A percentile compares a stretch with the other conserved stretches of the same genome.
phyloP scores from a whole-genome alignment of 2,329 filamentous ascomycete species.

The Penicillium sp. region DNA sequence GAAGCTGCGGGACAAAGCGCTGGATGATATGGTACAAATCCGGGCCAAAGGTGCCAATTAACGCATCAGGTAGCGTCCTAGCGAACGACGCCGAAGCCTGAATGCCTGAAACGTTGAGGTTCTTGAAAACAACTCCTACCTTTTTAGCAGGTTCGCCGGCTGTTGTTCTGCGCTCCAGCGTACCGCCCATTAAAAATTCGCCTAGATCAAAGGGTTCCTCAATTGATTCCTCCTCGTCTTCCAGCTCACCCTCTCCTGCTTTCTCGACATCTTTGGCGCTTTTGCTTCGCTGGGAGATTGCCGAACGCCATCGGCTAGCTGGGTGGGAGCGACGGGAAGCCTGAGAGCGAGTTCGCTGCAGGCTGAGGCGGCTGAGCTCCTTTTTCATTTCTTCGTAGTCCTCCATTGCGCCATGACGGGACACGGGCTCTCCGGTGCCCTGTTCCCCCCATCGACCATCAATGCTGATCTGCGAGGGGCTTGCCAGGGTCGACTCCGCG shows the following conservation, averaged over 20 bases:
- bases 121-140: constrained; percentile 72
- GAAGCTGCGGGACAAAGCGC: constrained; percentile 50
- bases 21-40: constrained; percentile 66
- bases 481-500: constrained; percentile 14
- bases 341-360: constrained; percentile 32
- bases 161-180: constrained; percentile 68
- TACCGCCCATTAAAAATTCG: constrained; percentile 68
- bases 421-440: constrained; percentile 49
- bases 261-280: constrained; percentile 40
- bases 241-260: constrained; percentile 40
- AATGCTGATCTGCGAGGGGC: constrained; percentile 17
- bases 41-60: constrained; percentile 74
- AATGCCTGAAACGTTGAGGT: constrained; percentile 69
- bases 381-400: constrained; percentile 56
- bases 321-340: constrained; percentile 18
- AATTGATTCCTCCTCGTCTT: constrained; percentile 17
- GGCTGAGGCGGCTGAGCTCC: constrained; percentile 53
- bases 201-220: constrained; percentile 60
- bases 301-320: constrained; percentile 24
- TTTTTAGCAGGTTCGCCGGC: constrained; percentile 66
- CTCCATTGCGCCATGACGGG: constrained; percentile 53
- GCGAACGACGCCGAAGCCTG: constrained; percentile 65
- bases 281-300: constrained; percentile 21
- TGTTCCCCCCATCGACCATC: constrained; percentile 62
- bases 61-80: constrained; percentile 67